Conservation (phyloP, 176 grass and related monocot species). For the Aegilops tauschii region DNA sequence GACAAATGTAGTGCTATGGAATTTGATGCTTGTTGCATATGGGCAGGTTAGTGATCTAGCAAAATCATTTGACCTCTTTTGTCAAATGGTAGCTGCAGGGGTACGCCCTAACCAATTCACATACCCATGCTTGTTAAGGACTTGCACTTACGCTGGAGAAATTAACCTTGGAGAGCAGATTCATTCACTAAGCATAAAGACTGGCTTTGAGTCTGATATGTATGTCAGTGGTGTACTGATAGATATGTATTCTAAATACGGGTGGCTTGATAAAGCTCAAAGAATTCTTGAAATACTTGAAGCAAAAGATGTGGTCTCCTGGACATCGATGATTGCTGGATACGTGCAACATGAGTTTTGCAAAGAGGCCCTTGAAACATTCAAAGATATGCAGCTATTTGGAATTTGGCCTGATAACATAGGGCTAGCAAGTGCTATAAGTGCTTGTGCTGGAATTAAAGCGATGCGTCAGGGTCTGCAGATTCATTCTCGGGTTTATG, state of each 20-base stretch:
- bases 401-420: slow-evolving; percentile 73
- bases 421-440: slow-evolving; percentile 66
- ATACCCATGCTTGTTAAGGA: slow-evolving; percentile 74
- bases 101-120: slow-evolving; percentile 66
- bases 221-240: slow-evolving; percentile 77
- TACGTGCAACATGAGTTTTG: slow-evolving; percentile 61
- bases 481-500: slow-evolving; percentile 54
- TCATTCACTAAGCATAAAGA: slow-evolving; percentile 47
- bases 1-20: slow-evolving; percentile 66
- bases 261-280: slow-evolving; percentile 44
- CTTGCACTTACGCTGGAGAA: slow-evolving; percentile 44
- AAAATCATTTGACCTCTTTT: slow-evolving; percentile 62
- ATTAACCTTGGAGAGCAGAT: slow-evolving; percentile 69
- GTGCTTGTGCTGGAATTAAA: slow-evolving; percentile 72
- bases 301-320: slow-evolving; percentile 75
- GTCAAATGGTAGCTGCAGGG: slow-evolving; percentile 52
- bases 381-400: slow-evolving; percentile 59
- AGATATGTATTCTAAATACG: slow-evolving; percentile 72
- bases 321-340: slow-evolving; percentile 76
- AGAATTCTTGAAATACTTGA: slow-evolving; percentile 46
- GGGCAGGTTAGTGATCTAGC: slow-evolving; percentile 48
- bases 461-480: slow-evolving; percentile 53
- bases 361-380: slow-evolving; percentile 56
- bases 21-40: slow-evolving; percentile 73
- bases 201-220: slow-evolving; percentile 50